Evolutionary conservation across 2,329 filamentous ascomycete species (phyloP).

Genomic region (Cladobotryum mycophilum): DNA sequence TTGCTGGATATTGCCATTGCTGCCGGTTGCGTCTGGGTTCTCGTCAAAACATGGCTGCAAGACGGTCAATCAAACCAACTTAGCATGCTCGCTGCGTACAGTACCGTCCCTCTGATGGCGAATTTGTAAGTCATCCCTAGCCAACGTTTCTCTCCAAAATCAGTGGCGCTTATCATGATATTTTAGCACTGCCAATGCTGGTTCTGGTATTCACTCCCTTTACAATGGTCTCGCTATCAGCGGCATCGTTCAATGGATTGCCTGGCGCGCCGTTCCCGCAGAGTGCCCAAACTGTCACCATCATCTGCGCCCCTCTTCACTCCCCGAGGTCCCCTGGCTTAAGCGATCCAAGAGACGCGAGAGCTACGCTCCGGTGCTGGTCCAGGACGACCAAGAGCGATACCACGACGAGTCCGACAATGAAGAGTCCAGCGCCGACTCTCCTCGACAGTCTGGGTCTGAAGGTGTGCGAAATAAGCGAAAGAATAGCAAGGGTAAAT

Average conservation of each 20-base stretch:
- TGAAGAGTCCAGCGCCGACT: slow-evolving; percentile 5
- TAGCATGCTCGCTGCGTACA: slow-evolving; percentile 37
- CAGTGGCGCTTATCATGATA: neutral
- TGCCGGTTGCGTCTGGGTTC: slow-evolving; percentile 30
- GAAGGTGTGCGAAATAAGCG: slow-evolving; percentile 18
- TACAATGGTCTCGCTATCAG: slow-evolving; percentile 35
- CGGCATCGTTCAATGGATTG: slow-evolving; percentile 32
- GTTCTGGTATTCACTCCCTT: slow-evolving; percentile 31
- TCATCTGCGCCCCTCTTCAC: slow-evolving; percentile 29
- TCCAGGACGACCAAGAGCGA: slow-evolving; percentile 18
- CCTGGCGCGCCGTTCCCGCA: slow-evolving; percentile 32
- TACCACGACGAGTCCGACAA: slow-evolving; percentile 20
- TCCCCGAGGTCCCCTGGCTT: slow-evolving; percentile 32
- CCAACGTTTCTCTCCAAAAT: neutral
- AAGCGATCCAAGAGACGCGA: slow-evolving; percentile 16
- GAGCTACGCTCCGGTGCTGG: slow-evolving; percentile 17
- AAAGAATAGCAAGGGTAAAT: slow-evolving; percentile 18
- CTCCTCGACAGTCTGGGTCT: slow-evolving; percentile 14
- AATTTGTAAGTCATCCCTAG: slow-evolving; percentile 30
- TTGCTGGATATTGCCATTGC: slow-evolving; percentile 30
- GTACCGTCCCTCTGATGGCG: slow-evolving; percentile 34
- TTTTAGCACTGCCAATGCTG: slow-evolving; percentile 31
- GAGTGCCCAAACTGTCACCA: slow-evolving; percentile 36
- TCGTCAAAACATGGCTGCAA: slow-evolving; percentile 36
- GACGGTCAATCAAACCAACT: slow-evolving; percentile 22